Evolutionary conservation across 139 green algal species (phyloP), one percentile per base, ranked within the genome.

Genomic region (Volvox reticuliferus): DNA sequence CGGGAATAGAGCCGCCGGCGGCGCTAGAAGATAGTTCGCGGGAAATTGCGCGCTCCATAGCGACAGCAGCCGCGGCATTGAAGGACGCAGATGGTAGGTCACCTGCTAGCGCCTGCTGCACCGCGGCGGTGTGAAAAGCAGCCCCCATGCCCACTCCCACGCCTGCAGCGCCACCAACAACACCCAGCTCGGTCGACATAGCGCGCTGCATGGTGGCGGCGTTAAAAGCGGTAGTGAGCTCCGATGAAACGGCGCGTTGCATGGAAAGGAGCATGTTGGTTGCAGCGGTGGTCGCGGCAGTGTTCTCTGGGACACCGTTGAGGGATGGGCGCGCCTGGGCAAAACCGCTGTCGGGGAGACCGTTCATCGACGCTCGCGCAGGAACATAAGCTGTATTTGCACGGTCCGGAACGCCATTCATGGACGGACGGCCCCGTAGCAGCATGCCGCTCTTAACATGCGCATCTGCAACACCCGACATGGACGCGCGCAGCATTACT

Each of bases 41-140:
- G 1, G 88, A 71, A 24, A 84, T 65, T 32, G 86, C 86, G 73
- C 86, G 86, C 71, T 90, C 86, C 86, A 90, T 90, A 55, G 86
- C 86, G 19, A n/a, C 50, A 12, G 81, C 79, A 12, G 81, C 79
- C 24, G 69, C 69, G 1, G 82, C 82, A 62, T 88, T 88, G 6
- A 82, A 21, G 2, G 36, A 26, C 20, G 1, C 37, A 12, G 37
- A 24, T 5, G 26, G 28, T 26, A 71, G 30, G 30, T 82, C 85
- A 19, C 24, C n/a, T 1, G 69, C 73, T n/a, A 89, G 61, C 14
- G 81, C 81, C 30, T 65, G 81, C 30, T 87, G 81, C 81, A 87
- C 76, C 37, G 81, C 71, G 14, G 73, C 65, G 32, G 37, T 33
- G 50, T 82, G 65, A 12, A 73, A 28, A 12, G 65, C 21, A 28